Evolutionary conservation across 352 stramenopile species (phyloP).

Genomic region (Pythium myriotylum): DNA sequence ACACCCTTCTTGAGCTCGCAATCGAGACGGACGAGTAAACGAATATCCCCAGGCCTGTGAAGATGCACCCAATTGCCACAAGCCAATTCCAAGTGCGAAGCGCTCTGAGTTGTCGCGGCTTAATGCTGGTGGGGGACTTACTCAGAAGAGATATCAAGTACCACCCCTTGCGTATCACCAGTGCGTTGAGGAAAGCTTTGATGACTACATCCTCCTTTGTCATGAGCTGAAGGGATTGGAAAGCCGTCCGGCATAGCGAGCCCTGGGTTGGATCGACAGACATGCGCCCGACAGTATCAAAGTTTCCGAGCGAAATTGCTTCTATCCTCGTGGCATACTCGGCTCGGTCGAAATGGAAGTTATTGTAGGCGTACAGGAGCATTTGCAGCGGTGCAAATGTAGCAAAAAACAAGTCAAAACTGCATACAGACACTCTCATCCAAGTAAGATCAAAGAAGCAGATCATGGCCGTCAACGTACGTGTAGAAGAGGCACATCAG

Average conservation of each 20-base stretch:
- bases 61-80: slow-evolving; percentile 14
- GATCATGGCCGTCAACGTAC: background rate
- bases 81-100: no score
- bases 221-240: slow-evolving; percentile 47
- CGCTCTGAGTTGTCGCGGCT: no score
- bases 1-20: background rate
- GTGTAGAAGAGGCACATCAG: slow-evolving; percentile 6
- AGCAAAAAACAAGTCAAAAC: slow-evolving; percentile 61
- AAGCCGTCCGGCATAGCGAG: slow-evolving; percentile 41
- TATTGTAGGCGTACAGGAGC: slow-evolving; percentile 42
- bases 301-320: slow-evolving; percentile 29
- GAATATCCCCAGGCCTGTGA: slow-evolving; percentile 10
- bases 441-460: no score
- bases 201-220: slow-evolving; percentile 25
- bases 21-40: slow-evolving; percentile 21
- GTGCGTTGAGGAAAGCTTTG: slow-evolving; percentile 37
- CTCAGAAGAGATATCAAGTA: no score
- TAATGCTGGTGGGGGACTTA: background rate
- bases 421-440: no score
- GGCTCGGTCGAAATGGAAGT: slow-evolving; percentile 41
- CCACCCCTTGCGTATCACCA: slow-evolving; percentile 11
- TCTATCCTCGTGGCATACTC: slow-evolving; percentile 38
- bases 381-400: slow-evolving; percentile 53
- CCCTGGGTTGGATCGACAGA: slow-evolving; percentile 44
- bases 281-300: slow-evolving; percentile 39